Evolutionary conservation across 345 rosid genomes (phyloP).

Genomic region (Eutrema heterophyllum): DNA sequence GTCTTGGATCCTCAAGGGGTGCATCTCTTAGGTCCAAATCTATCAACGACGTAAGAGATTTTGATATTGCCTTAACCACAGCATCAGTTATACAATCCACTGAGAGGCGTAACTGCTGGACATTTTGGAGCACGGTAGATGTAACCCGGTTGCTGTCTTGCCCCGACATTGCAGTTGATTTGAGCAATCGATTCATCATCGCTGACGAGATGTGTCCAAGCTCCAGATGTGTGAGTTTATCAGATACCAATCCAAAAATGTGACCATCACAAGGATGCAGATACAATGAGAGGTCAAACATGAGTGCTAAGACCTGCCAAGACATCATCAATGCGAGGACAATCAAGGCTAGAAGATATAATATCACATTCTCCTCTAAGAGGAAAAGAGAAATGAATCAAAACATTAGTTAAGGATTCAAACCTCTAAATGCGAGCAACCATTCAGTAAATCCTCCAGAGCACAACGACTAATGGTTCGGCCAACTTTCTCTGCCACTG

Average conservation of each 20-base stretch:
- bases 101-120: conserved; percentile 66
- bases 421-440: conserved; percentile 88
- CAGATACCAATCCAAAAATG: conserved; percentile 69
- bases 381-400: background rate
- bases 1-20: conserved; percentile 62
- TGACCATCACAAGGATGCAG: conserved; percentile 58
- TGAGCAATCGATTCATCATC: conserved; percentile 69
- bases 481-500: conserved; percentile 82
- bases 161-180: conserved; percentile 38
- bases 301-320: conserved; percentile 58
- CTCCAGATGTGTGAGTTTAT: conserved; percentile 75
- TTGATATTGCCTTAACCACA: conserved; percentile 66
- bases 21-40: conserved; percentile 90
- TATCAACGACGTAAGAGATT: conserved; percentile 53
- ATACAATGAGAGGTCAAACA: conserved; percentile 75
- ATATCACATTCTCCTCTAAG: background rate
- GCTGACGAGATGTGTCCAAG: conserved; percentile 75
- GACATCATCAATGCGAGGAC: background rate
- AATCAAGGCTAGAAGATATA: background rate
- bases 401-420: conserved; percentile 26
- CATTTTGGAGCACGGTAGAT: conserved; percentile 50
- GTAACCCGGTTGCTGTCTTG: conserved; percentile 29
- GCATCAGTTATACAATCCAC: conserved; percentile 77
- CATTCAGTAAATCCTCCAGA: conserved; percentile 70
- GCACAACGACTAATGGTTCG: conserved; percentile 59